A percentile compares a stretch with the other conserved stretches of the same genome.
These are phyloP conservation scores for Leptomonas seymouri DNA, from an alignment of 208 protist species.

Conservation along the genomic window DNA sequence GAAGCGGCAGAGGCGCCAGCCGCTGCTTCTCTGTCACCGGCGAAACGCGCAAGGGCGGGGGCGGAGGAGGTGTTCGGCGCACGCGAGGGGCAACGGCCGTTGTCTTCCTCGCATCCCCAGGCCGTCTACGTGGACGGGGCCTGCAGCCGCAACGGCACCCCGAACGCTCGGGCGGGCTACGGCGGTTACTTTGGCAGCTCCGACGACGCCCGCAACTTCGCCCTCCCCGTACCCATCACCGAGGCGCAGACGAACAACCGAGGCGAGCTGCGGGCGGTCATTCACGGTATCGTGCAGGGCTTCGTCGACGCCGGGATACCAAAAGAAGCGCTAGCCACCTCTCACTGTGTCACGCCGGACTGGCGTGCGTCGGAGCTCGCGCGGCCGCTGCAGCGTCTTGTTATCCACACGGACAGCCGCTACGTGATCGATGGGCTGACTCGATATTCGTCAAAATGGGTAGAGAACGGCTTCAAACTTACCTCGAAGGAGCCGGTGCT, in stretches of 20 bases:
- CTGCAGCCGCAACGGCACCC: constrained; percentile 71
- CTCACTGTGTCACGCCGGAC: constrained; percentile 6
- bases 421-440: constrained; percentile 76
- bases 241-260: constrained; percentile 89
- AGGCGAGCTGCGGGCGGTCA: constrained; percentile 76
- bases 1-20: not conserved
- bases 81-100: not conserved
- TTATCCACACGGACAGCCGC: constrained; percentile 76
- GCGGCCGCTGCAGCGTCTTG: constrained; percentile 42
- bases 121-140: constrained; percentile 87
- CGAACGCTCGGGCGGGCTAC: constrained; percentile 60
- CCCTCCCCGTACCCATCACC: constrained; percentile 43
- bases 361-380: constrained; percentile 9
- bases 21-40: not conserved
- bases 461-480: constrained; percentile 57
- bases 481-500: constrained; percentile 45
- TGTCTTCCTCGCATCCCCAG: constrained; percentile 7
- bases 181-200: constrained; percentile 75
- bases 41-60: not conserved
- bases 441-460: constrained; percentile 59
- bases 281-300: constrained; percentile 65
- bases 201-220: constrained; percentile 73
- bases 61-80: not conserved
- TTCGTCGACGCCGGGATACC: constrained; percentile 38
- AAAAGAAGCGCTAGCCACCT: not conserved